A percentile compares a stretch with the other conserved stretches of the same genome.
These are phyloP conservation scores for Sanghuangporus sanghuang DNA, from an alignment of 1,284 basidiomycete genomes.

Conservation along the genomic window DNA sequence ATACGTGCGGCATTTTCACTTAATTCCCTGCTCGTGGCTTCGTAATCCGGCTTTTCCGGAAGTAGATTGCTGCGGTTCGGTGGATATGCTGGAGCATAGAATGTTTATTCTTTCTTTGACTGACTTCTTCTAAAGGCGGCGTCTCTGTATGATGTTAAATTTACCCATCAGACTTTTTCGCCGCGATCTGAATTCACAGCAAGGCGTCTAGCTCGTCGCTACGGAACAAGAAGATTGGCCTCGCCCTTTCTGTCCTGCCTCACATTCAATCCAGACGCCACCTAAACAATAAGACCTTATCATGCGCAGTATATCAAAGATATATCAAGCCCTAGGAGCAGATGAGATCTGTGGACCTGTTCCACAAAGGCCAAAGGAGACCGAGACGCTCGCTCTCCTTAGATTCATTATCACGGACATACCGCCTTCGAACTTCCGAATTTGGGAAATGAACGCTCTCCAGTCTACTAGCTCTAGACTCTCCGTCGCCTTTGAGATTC, in stretches of 20 bases:
- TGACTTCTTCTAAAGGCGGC: not conserved
- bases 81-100: not conserved
- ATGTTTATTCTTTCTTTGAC: not conserved
- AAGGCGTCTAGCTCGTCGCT: not conserved
- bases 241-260: not conserved
- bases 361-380: not conserved
- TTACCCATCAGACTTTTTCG: not conserved
- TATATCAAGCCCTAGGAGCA: not conserved
- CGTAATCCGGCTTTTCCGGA: not conserved
- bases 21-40: not conserved
- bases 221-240: too few species aligned
- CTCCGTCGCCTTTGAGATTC: not conserved
- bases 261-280: not conserved
- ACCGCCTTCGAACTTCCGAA: not conserved
- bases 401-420: not conserved
- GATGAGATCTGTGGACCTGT: not conserved
- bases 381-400: not conserved
- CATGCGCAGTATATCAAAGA: not conserved
- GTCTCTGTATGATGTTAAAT: not conserved
- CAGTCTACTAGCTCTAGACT: not conserved
- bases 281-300: too few species aligned
- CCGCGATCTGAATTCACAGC: not conserved
- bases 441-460: not conserved
- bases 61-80: not conserved
- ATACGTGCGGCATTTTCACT: not conserved